These are phyloP conservation scores for Phoenix roebelenii DNA, from an alignment of 176 grass and related monocot species.

Conservation along the genomic window DNA sequence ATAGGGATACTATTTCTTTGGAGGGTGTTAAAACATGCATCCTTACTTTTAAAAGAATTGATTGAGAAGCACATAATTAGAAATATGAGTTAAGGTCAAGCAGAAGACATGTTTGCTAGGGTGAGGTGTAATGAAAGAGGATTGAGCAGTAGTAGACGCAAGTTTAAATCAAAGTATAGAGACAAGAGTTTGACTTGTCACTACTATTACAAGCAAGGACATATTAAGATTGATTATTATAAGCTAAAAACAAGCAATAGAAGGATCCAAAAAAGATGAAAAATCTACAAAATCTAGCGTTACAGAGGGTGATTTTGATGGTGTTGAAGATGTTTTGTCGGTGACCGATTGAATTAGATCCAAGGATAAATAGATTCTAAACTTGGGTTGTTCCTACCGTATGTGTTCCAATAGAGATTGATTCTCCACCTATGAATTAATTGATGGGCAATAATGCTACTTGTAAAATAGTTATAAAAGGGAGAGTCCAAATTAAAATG, in stretches of 20 bases:
- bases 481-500: no score
- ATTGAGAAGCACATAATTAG: neutral
- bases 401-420: no score
- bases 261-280: no score
- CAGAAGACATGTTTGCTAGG: neutral
- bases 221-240: neutral
- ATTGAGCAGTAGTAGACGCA: neutral
- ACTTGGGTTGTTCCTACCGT: no score
- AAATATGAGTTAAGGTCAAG: neutral
- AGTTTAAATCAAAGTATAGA: neutral
- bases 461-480: no score
- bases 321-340: no score
- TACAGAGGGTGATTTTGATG: no score
- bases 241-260: neutral
- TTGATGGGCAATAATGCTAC: no score
- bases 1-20: neutral
- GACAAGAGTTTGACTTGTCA: neutral
- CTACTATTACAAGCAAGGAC: neutral
- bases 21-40: neutral
- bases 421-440: no score
- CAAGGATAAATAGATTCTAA: no score
- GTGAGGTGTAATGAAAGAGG: neutral
- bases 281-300: no score
- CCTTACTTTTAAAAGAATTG: neutral
- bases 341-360: no score